phyloP scores from a whole-genome alignment of 345 rosid species.

The Salix dunnii region DNA sequence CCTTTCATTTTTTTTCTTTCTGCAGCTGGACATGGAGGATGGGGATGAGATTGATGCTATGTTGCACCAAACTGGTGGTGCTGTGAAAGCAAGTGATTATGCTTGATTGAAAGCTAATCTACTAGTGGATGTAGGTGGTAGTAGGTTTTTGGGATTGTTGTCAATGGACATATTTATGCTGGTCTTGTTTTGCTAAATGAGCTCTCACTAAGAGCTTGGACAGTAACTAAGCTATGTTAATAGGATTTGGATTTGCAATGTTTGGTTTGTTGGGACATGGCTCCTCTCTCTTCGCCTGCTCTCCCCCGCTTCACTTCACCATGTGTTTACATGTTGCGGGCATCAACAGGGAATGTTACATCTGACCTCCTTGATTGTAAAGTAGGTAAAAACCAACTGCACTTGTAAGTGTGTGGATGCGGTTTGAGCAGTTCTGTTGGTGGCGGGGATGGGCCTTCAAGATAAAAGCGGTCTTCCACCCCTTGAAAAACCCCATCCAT shows the following conservation, averaged over 20 bases:
- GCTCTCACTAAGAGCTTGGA: neutral
- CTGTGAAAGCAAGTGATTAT: neutral
- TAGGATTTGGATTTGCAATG: neutral
- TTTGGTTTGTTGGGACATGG: neutral
- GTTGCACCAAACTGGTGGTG: slow-evolving; percentile 86
- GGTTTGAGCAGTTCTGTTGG: too few species aligned
- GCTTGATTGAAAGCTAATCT: neutral
- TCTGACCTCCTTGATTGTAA: neutral
- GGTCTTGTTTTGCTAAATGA: neutral
- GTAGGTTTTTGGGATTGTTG: neutral
- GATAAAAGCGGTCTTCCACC: neutral
- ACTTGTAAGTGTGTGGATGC: too few species aligned
- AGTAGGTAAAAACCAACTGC: neutral
- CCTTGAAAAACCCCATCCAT: neutral
- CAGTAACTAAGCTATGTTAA: neutral
- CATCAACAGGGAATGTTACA: neutral
- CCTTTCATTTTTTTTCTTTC: neutral
- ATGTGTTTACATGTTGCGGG: neutral
- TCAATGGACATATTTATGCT: neutral
- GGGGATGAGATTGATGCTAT: slow-evolving; percentile 89
- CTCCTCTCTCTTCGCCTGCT: neutral
- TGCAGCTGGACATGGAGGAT: slow-evolving; percentile 86
- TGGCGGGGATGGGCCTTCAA: too few species aligned
- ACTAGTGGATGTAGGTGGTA: neutral
- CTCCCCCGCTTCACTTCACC: neutral